These are phyloP conservation scores for Brassica nigra DNA, from an alignment of 345 rosid species.

Conservation along the genomic window DNA sequence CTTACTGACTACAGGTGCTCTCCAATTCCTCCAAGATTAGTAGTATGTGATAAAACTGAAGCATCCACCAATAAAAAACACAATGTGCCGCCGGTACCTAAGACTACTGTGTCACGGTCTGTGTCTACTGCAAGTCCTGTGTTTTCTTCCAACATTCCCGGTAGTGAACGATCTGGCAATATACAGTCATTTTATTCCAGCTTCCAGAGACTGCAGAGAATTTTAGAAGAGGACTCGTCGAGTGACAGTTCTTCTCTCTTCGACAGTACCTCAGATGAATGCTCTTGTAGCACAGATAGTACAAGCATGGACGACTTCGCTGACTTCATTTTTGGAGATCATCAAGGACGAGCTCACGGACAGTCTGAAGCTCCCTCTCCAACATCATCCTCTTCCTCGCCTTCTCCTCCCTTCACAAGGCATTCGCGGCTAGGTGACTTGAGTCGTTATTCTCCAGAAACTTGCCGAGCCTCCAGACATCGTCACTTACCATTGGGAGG, in stretches of 20 bases:
- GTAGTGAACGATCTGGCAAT: constrained; percentile 42
- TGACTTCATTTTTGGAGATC: constrained; percentile 66
- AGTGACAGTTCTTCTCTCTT: constrained; percentile 86
- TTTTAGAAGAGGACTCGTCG: constrained; percentile 77
- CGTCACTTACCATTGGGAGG: constrained; percentile 26
- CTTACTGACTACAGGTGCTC: constrained; percentile 58
- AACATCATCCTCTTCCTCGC: constrained; percentile 53
- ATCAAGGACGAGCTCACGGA: constrained; percentile 52
- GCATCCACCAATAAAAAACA: constrained; percentile 42
- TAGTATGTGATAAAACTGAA: constrained; percentile 39
- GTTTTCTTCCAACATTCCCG: constrained; percentile 41
- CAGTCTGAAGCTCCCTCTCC: constrained; percentile 61
- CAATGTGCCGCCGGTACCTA: constrained; percentile 32
- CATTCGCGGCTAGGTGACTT: constrained; percentile 41
- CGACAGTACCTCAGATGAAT: constrained; percentile 84
- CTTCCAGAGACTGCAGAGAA: constrained; percentile 60
- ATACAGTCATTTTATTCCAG: constrained; percentile 66
- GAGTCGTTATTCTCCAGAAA: constrained; percentile 37
- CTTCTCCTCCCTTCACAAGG: constrained; percentile 57
- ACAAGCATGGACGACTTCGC: constrained; percentile 74
- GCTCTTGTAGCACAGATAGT: constrained; percentile 86
- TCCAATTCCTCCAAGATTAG: constrained; percentile 65
- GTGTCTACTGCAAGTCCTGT: constrained; percentile 34
- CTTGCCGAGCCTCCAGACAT: constrained; percentile 35
- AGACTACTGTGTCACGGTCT: constrained; percentile 43